Evolutionary conservation across 257 asterid species (phyloP).

Genomic region (Solanum paucissectum): DNA sequence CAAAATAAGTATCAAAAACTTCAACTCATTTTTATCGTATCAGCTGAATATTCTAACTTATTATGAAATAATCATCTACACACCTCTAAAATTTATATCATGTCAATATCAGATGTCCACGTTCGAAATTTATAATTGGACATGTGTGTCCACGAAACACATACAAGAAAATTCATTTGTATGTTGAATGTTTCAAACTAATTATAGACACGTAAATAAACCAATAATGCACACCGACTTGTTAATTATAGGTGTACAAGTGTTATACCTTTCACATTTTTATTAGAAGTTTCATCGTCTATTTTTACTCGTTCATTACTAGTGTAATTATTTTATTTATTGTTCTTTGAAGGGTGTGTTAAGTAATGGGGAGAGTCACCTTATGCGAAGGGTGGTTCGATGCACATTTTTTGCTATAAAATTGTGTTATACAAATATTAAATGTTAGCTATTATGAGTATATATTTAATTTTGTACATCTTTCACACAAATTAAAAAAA

Average conservation of each 20-base stretch:
- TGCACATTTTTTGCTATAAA: background rate
- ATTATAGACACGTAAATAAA: background rate
- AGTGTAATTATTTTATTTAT: background rate
- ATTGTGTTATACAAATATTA: background rate
- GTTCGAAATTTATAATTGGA: background rate
- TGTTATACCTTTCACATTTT: background rate
- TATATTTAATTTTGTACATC: too few species aligned
- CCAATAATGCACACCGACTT: background rate
- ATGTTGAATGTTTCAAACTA: background rate
- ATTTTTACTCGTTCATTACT: background rate
- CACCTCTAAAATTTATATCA: background rate
- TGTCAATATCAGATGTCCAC: rapidly evolving
- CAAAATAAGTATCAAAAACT: background rate
- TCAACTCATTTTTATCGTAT: rapidly evolving
- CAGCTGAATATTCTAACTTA: background rate
- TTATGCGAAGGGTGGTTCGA: background rate
- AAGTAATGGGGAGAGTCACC: background rate
- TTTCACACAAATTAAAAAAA: too few species aligned
- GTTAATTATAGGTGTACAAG: background rate
- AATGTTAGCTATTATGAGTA: too few species aligned
- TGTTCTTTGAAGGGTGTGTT: too few species aligned
- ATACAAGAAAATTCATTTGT: background rate
- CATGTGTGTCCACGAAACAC: background rate
- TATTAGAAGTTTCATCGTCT: too few species aligned
- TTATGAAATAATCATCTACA: background rate